phyloP scores from a whole-genome alignment of 208 protist species.

The Trypanosoma theileri region DNA sequence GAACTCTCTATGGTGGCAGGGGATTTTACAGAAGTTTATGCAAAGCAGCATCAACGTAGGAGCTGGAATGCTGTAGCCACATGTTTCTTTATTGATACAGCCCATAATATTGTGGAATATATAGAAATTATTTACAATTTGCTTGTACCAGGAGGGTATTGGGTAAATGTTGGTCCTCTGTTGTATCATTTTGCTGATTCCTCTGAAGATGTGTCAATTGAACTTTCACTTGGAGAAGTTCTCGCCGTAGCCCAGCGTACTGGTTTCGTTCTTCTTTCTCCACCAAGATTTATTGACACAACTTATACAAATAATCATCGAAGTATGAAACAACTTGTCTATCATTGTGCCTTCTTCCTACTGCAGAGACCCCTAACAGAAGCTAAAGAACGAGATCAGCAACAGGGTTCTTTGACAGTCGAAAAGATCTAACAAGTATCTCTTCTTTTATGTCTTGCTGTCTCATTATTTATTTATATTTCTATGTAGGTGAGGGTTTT shows the following conservation, averaged over 20 bases:
- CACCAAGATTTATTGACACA: constrained; percentile 78
- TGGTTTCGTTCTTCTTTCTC: constrained; percentile 70
- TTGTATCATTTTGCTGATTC: constrained; percentile 95
- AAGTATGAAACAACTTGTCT: constrained; percentile 92
- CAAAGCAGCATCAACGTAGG: constrained; percentile 72
- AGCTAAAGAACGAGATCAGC: constrained; percentile 3
- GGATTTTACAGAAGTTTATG: constrained; percentile 96
- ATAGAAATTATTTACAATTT: constrained; percentile 92
- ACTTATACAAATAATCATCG: constrained; percentile 92
- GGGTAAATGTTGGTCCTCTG: constrained; percentile 95
- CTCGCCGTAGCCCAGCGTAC: constrained; percentile 74
- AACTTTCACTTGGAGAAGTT: constrained; percentile 89
- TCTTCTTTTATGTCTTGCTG: no score
- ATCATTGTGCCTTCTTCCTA: constrained; percentile 89
- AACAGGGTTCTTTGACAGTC: background rate
- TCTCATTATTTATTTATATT: background rate
- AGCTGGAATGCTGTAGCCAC: constrained; percentile 93
- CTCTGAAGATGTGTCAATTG: constrained; percentile 84
- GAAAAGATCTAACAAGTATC: background rate
- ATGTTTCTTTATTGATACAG: constrained; percentile 98
- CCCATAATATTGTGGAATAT: constrained; percentile 96
- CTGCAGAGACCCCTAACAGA: constrained; percentile 52
- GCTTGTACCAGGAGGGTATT: constrained; percentile 92
- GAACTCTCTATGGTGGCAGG: constrained; percentile 97
- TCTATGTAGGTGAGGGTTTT: background rate